Conservation (phyloP, 169 alveolate genomes). For the Plasmodium relictum region DNA sequence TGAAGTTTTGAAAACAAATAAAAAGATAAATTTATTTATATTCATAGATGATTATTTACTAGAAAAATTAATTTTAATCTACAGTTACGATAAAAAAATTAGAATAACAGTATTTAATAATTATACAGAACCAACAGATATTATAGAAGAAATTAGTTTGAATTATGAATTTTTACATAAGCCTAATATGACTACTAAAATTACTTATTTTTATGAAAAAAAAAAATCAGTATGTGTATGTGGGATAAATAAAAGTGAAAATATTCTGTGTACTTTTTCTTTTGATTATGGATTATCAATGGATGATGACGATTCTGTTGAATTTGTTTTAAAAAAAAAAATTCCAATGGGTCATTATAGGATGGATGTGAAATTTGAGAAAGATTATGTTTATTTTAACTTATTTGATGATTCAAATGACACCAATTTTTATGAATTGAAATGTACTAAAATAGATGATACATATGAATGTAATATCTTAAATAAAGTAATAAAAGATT, state of each 20-base stretch:
- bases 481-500: conserved; percentile 19
- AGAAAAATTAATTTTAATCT: conserved; percentile 23
- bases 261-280: conserved; percentile 40
- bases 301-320: conserved; percentile 32
- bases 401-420: conserved; percentile 25
- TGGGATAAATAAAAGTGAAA: conserved; percentile 33
- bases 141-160: conserved; percentile 1
- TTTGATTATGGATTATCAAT: conserved; percentile 55
- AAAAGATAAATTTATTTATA: conserved; percentile 4
- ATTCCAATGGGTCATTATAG: conserved; percentile 37
- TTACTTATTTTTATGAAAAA: conserved; percentile 35
- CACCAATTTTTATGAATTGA: conserved; percentile 36
- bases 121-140: conserved; percentile 28
- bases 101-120: conserved; percentile 42
- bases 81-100: conserved; percentile 6
- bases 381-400: conserved; percentile 27
- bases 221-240: conserved; percentile 26
- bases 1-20: conserved; percentile 13
- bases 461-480: conserved; percentile 29
- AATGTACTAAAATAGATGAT: conserved; percentile 9
- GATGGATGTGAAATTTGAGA: conserved; percentile 11
- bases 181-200: conserved; percentile 7
- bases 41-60: conserved; percentile 21
- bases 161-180: conserved; percentile 22
- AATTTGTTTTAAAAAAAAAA: conserved; percentile 18